Evolutionary conservation across 495 filamentous ascomycete genomes (phyloP).

Genomic region (Recurvomyces mirabilis): DNA sequence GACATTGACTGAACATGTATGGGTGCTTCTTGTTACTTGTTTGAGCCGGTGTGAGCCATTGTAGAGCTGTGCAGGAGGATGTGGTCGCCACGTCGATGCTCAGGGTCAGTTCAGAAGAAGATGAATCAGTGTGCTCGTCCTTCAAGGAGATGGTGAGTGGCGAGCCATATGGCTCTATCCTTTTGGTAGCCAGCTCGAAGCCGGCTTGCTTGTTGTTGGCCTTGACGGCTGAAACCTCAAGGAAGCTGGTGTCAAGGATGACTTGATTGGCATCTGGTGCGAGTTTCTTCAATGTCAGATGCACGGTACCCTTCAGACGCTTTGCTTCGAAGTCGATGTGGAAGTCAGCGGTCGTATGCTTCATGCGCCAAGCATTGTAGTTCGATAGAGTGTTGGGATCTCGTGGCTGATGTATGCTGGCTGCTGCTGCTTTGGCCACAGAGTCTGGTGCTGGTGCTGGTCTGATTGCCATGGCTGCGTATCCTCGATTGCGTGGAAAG

Average conservation of each 20-base stretch:
- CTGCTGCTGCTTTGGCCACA: conserved; percentile 9
- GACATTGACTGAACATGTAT: conserved; percentile 97
- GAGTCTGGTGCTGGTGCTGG: conserved; percentile 15
- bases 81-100: conserved; percentile 46
- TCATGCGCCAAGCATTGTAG: conserved; percentile 72
- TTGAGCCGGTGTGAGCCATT: conserved; percentile 85
- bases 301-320: conserved; percentile 61
- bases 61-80: conserved; percentile 75
- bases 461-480: conserved; percentile 13
- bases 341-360: conserved; percentile 66
- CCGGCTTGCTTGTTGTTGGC: conserved; percentile 47
- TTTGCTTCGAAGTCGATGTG: conserved; percentile 70
- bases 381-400: conserved; percentile 92
- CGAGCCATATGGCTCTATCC: conserved; percentile 64
- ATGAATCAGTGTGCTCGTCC: not conserved
- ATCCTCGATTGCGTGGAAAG: not conserved
- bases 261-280: conserved; percentile 59
- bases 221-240: conserved; percentile 57
- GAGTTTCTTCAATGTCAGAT: conserved; percentile 59
- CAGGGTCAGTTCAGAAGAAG: conserved; percentile 1
- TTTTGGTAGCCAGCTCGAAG: conserved; percentile 54
- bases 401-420: conserved; percentile 19
- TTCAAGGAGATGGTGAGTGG: conserved; percentile 61
- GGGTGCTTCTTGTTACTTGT: conserved; percentile 87
- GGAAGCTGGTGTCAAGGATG: conserved; percentile 73